Evolutionary conservation across 495 filamentous ascomycete genomes (phyloP).

Genomic region (Trichocladium antarcticum): DNA sequence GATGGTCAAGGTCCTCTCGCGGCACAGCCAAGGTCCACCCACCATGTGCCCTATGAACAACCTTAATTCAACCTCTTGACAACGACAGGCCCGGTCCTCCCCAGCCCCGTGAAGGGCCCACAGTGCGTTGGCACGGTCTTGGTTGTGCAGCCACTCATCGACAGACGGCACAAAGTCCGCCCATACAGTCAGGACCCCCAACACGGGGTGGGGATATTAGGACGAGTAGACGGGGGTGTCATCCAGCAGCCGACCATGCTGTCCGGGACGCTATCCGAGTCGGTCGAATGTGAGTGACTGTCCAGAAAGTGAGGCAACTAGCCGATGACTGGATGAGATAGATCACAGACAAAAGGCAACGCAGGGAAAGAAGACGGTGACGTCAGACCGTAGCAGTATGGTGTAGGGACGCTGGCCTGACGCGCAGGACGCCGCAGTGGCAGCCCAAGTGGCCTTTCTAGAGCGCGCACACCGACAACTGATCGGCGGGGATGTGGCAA

Average conservation of each 20-base stretch:
- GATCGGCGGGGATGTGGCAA: neutral
- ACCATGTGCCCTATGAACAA: neutral
- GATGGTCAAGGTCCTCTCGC: neutral
- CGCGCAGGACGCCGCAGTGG: no score
- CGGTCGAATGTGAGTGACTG: neutral
- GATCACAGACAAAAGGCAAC: neutral
- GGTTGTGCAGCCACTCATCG: neutral
- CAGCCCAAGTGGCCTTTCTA: neutral
- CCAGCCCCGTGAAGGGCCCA: neutral
- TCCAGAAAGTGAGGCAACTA: neutral
- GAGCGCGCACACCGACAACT: neutral
- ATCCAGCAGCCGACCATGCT: neutral
- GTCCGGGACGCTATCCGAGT: no score
- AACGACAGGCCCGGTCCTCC: slow-evolving; percentile 1
- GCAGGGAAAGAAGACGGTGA: no score
- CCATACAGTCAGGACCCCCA: neutral
- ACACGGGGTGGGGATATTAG: neutral
- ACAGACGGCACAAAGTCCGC: neutral
- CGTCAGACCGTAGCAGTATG: no score
- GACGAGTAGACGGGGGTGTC: neutral
- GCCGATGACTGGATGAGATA: neutral
- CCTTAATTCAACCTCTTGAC: slow-evolving; percentile 1
- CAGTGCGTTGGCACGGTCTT: slow-evolving; percentile 6
- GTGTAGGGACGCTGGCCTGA: no score
- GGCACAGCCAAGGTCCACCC: neutral